These are phyloP conservation scores for Tricholoma saponaceum DNA, from an alignment of 768 basidiomycete species.

Conservation along the genomic window DNA sequence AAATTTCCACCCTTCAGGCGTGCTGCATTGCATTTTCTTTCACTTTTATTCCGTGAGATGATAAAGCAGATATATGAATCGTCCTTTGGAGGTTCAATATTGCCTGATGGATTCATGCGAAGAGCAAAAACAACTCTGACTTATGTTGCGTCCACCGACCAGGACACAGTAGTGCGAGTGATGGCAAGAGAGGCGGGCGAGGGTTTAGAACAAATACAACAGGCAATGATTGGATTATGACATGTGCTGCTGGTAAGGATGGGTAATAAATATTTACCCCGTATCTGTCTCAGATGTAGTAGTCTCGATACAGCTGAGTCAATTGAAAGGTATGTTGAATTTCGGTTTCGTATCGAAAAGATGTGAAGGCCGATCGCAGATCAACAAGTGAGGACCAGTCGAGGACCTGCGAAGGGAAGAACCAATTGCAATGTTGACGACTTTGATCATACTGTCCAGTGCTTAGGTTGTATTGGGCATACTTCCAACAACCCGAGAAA, in stretches of 20 bases:
- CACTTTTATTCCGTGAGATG: constrained; percentile 59
- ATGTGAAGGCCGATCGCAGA: constrained; percentile 13
- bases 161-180: constrained; percentile 62
- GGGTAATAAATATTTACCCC: constrained; percentile 51
- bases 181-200: constrained; percentile 75
- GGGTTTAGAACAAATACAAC: constrained; percentile 45
- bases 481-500: constrained; percentile 56
- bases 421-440: not conserved
- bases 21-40: constrained; percentile 81
- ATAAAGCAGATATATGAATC: constrained; percentile 49
- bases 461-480: constrained; percentile 20
- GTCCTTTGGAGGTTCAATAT: constrained; percentile 18
- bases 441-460: not conserved
- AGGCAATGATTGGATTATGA: constrained; percentile 38
- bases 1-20: constrained; percentile 81
- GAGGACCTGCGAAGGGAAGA: constrained; percentile 17
- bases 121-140: constrained; percentile 57
- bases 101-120: constrained; percentile 35
- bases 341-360: constrained; percentile 43
- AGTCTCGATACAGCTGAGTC: constrained; percentile 71
- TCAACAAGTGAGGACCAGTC: constrained; percentile 13
- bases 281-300: constrained; percentile 91
- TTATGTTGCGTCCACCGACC: constrained; percentile 70
- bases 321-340: constrained; percentile 64
- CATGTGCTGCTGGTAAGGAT: not conserved